Percentiles rank a stretch among this genome's conserved stretches.
Evolutionary conservation across 2,329 filamentous ascomycete genomes (phyloP).

Genomic region (Penicillium psychrosexuale): DNA sequence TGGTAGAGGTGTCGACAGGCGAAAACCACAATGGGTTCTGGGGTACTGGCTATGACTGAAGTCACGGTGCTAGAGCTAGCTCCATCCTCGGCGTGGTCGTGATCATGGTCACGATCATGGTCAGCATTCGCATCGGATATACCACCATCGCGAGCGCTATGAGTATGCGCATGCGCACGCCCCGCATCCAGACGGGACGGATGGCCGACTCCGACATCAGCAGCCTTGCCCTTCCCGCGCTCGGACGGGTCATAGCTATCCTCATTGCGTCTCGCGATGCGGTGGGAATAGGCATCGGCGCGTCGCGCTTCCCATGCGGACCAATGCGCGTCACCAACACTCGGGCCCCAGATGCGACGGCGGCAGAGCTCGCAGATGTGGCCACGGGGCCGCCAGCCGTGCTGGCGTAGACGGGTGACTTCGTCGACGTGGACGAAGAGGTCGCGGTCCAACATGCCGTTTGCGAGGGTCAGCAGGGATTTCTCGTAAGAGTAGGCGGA

Average conservation of each 20-base stretch:
- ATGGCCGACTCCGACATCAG: conserved; percentile 25
- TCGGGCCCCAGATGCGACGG: conserved; percentile 81
- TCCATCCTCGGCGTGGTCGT: neutral
- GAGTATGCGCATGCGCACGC: conserved; percentile 14
- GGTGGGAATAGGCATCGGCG: conserved; percentile 31
- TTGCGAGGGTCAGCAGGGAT: conserved; percentile 79
- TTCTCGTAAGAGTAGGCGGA: conserved; percentile 94
- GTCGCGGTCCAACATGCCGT: conserved; percentile 81
- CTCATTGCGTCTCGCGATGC: conserved; percentile 30
- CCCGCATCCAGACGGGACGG: conserved; percentile 10
- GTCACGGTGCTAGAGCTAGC: neutral
- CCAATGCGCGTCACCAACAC: conserved; percentile 72
- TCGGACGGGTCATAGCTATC: conserved; percentile 29
- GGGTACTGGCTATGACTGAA: neutral
- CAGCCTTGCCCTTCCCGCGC: conserved; percentile 42
- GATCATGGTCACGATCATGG: conserved; percentile 1
- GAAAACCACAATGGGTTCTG: conserved; percentile 44
- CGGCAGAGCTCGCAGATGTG: conserved; percentile 87
- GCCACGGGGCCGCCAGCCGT: conserved; percentile 83
- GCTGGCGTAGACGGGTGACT: conserved; percentile 70
- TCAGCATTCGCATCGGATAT: neutral
- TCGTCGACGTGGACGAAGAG: conserved; percentile 79
- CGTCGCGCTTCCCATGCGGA: conserved; percentile 71
- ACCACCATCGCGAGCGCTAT: neutral
- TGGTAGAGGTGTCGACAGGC: conserved; percentile 51